These are phyloP conservation scores for Blastocystis sp. DNA, from an alignment of 352 stramenopile genomes.

Conservation along the genomic window DNA sequence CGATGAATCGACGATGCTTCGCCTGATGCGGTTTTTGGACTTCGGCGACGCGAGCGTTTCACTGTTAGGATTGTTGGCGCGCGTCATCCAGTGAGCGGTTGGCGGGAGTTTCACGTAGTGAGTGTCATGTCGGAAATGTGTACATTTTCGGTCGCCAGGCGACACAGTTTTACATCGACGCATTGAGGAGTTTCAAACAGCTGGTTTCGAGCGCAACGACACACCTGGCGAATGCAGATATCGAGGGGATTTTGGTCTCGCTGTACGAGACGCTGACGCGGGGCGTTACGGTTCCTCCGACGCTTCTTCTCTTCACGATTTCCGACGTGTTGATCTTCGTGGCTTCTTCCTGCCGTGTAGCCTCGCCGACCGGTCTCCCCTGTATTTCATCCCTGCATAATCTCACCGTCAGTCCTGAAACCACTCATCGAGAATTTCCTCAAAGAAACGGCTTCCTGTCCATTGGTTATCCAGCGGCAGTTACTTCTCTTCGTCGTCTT, in stretches of 20 bases:
- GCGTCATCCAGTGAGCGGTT: neutral
- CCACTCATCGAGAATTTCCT: neutral
- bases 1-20: neutral
- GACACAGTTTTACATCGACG: conserved; percentile 45
- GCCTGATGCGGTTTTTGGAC: conserved; percentile 26
- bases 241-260: conserved; percentile 26
- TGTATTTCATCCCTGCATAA: neutral
- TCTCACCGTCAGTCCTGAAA: conserved; percentile 6
- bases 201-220: neutral
- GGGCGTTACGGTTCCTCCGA: conserved; percentile 13
- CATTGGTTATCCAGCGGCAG: conserved; percentile 39
- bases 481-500: conserved; percentile 40
- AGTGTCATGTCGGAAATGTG: conserved; percentile 42
- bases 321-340: conserved; percentile 37
- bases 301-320: conserved; percentile 37
- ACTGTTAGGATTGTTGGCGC: neutral
- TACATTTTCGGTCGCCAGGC: neutral
- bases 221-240: conserved; percentile 1
- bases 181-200: conserved; percentile 41
- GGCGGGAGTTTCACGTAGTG: neutral
- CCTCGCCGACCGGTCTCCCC: neutral
- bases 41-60: conserved; percentile 1
- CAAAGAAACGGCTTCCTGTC: conserved; percentile 32
- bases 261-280: conserved; percentile 28
- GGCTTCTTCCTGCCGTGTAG: neutral